Conservation (phyloP, 1,139 yeast species). For the Pneumocystis oryctolagi region DNA sequence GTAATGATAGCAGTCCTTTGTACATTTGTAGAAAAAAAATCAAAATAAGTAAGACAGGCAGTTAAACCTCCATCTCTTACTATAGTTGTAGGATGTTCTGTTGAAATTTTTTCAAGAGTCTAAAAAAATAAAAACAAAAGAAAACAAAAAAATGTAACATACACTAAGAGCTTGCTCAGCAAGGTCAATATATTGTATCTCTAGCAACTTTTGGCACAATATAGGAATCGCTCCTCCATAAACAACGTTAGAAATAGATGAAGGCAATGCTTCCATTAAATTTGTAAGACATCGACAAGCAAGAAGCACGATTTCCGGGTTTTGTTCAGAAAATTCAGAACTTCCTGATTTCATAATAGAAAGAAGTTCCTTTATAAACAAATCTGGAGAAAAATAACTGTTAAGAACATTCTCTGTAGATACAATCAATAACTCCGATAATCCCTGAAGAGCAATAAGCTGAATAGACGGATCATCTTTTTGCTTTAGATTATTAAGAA, state of each 20-base stretch:
- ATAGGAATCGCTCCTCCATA: constrained; percentile 53
- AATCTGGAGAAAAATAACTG: constrained; percentile 41
- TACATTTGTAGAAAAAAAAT: constrained; percentile 78
- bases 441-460: constrained; percentile 27
- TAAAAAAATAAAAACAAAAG: constrained; percentile 5
- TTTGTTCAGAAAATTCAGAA: constrained; percentile 27
- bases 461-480: constrained; percentile 34
- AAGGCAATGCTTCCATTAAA: constrained; percentile 60
- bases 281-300: constrained; percentile 79
- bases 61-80: constrained; percentile 42
- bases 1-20: constrained; percentile 70
- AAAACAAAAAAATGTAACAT: constrained; percentile 15
- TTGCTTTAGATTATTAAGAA: constrained; percentile 21
- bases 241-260: constrained; percentile 50
- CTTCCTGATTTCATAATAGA: constrained; percentile 37
- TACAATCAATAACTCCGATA: constrained; percentile 26
- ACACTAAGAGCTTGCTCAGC: constrained; percentile 86
- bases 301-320: constrained; percentile 63
- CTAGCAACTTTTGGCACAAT: constrained; percentile 51
- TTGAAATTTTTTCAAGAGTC: constrained; percentile 27
- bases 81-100: constrained; percentile 25
- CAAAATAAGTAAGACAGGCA: constrained; percentile 60
- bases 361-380: constrained; percentile 42
- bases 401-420: constrained; percentile 25
- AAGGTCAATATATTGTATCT: constrained; percentile 71